A percentile compares a stretch with the other conserved stretches of the same genome.
These are phyloP conservation scores for Hanseniaspora uvarum DNA, from an alignment of 1,139 yeast species.

Conservation along the genomic window DNA sequence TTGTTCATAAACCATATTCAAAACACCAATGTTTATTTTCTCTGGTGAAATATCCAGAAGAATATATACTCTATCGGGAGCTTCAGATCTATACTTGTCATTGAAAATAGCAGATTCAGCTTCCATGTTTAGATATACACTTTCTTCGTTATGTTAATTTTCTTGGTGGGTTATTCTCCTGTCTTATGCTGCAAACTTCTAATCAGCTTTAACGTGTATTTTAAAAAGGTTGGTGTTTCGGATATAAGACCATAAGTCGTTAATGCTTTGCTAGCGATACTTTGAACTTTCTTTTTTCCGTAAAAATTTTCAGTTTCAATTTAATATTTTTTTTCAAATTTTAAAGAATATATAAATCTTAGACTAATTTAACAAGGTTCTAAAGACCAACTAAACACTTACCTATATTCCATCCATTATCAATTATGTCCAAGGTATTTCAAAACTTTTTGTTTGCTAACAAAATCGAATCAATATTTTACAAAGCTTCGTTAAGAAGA, in stretches of 20 bases:
- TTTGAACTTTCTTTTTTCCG: neutral
- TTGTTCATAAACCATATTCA: neutral
- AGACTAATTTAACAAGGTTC: neutral
- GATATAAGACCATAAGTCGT: neutral
- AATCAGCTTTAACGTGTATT: too few species aligned
- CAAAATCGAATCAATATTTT: constrained; percentile 8
- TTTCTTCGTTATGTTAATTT: neutral
- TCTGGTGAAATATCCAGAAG: neutral
- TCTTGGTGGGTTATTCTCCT: too few species aligned
- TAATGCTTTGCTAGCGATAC: too few species aligned
- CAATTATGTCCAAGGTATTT: neutral
- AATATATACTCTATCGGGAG: neutral
- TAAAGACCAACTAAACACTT: neutral
- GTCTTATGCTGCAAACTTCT: too few species aligned
- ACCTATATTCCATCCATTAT: neutral
- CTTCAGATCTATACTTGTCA: neutral
- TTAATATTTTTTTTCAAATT: neutral
- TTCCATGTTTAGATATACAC: neutral
- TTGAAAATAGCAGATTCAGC: neutral
- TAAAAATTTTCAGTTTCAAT: neutral
- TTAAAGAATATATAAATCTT: neutral
- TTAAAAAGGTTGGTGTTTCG: neutral
- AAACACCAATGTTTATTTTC: neutral
- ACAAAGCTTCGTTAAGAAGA: constrained; percentile 15
- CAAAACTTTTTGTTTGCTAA: neutral